Base-by-base conservation (phyloP, 805 yeast genomes). In the Ogataea allantospora region DNA sequence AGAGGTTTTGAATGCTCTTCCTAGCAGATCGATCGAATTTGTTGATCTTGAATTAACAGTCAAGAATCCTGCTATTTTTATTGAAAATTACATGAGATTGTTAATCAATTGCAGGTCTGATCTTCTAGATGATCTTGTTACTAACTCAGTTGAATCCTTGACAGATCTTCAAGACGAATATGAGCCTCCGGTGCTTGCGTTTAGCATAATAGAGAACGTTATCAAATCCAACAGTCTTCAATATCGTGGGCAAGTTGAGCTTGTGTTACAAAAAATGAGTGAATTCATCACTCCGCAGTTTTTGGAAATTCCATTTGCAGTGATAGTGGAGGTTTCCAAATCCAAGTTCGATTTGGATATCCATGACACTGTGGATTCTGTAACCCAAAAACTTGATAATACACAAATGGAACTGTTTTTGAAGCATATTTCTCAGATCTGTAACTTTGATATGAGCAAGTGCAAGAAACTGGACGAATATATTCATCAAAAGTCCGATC, bases 211-310 rank as follows among this genome's bases (percentile, higher is more conserved):
- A 20, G 54, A 56, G 12, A 40, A 45, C 6, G 51, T 58, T 13
- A 48, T 69, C 4, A 46, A 43, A 22, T 38, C 47, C 10, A 52
- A 60, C 25, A 10, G 51, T 4, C 22, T 36, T 0, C 40, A 46
- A 7, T 60, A 45, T 35, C 17, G 40, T 3, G 42, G 55, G 0
- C 53, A 55, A n/a, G 52, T 77, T 1, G 47, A 53, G 0, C 50
- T 53, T 3, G 60, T 71, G 28, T 43, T 72, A 12, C 48, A 49
- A 13, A 60, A 59, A 11, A 12, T 74, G 6, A 66, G 71, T 4
- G 47, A 53, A 2, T 54, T 55, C 43, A 42, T 70, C 5, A 57
- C 65, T 0, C 49, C 58, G 5, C 30, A 41, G 0, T 55, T 57
- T 12, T 48, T 60, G 32, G 66, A 60, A 4, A 30, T 36, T 7